Evolutionary conservation across 345 rosid genomes (phyloP), one percentile per base, ranked within the genome.

Genomic region (Geranium brycei): DNA sequence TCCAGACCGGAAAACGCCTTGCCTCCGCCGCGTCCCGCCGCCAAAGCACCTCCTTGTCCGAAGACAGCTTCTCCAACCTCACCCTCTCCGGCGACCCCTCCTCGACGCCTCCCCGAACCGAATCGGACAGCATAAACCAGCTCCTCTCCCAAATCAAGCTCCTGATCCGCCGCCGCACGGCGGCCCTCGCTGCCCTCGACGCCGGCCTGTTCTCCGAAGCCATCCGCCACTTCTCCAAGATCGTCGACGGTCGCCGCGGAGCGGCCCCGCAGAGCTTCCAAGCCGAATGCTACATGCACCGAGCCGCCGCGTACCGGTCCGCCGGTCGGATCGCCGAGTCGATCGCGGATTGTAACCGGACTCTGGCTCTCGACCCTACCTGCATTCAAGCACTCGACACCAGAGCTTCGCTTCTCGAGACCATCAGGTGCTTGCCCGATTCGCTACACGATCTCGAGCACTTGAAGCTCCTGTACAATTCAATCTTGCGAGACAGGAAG

Each of bases 401-500:
- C 19, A 59, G 85, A 76, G 85, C 85, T 18, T 63, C 69, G 14
- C 79, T 81, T n/a, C 56, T 81, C 4, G 82, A 81, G 59, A 60
- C 79, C 2, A 74, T 81, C 64, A 75, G 82, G 15, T 78, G 85
- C 73, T 68, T 81, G 68, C 82, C 82, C 1, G 85, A 81, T 58
- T 78, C 75, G 30, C 56, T 81, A 30, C 85, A 81, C 16, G 85
- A 81, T 59, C 82, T 81, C 15, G 85, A 81, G 31, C 85, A 81
- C 72, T 53, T 81, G 64, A 78, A 75, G 60, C 74, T 81, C 16
- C 59, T 81, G 5, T 81, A 76, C 68, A 78, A 78, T 41, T 71
- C 85, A 11, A 76, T 81, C 68, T 13, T 78, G 57, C 65, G 82
- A 13, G 81, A 78, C 18, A 35, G 82, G 64, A 78, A 74, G 57